Base-by-base conservation (phyloP, 257 asterid species). In the Eustoma russellianum region DNA sequence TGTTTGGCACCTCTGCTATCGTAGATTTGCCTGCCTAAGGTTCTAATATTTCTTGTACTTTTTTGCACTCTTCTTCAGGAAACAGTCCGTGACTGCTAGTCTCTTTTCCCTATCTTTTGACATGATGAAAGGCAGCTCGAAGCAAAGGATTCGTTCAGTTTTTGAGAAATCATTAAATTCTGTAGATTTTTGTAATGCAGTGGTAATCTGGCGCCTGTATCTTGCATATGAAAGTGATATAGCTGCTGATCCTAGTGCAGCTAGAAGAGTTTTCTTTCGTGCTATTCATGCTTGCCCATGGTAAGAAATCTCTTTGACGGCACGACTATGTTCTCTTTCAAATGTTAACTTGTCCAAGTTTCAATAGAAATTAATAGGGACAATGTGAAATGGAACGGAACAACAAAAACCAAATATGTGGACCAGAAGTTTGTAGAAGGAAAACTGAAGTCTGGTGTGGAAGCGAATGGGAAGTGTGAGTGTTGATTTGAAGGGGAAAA, bases 251-350 rank as follows among this genome's bases (percentile, higher is more conserved):
- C 40, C 62, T 8, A 52, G 85, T 70, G 86, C 94, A 55, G 88
- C 97, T 56, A 82, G 88, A 76, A 81, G 88, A 73, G 90, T 79
- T 43, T 88, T 79, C 73, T 92, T 92, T 52, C 94, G 95, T 24
- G 98, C 97, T 2, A 79, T 85, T 57, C 97, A 92, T 46, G 95
- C 98, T 51, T 92, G 98, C 50, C 98, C 98, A 41, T 92, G 98
- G 98, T 91, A 78, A 53, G 74, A 41, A 53, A 11, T 4, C 30
- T 24, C 30, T 24, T 24, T 24, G 30, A 24, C 2, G 30, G 3
- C 30, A 24, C 3, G 30, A 24, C 30, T 24, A 4, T 24, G 30
- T 24, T 24, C 30, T 24, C 30, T 24, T 24, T 24, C 30, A 2
- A 24, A 24, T 24, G 30, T 2, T 24, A 24, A 24, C 30, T 24